These are phyloP conservation scores for Plantago coronopus DNA, from an alignment of 305 asterid species.

Conservation along the genomic window DNA sequence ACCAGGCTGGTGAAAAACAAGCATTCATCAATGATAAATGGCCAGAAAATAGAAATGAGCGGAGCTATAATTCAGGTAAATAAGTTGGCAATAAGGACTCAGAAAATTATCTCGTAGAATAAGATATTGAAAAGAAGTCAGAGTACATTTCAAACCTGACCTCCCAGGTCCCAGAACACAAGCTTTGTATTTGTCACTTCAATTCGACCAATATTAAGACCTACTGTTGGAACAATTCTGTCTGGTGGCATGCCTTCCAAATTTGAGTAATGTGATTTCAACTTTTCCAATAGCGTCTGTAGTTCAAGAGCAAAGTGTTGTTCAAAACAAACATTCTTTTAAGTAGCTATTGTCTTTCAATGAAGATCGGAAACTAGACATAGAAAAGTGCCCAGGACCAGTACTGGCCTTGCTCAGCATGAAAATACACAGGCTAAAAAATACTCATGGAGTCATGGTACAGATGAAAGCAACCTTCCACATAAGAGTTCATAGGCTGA, in stretches of 20 bases:
- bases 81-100: neutral
- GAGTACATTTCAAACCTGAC: slow-evolving; percentile 68
- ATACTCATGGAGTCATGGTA: too few relatives aligned
- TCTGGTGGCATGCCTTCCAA: slow-evolving; percentile 92
- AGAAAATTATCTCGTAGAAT: neutral
- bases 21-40: slow-evolving; percentile 11
- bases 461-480: too few relatives aligned
- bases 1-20: slow-evolving; percentile 48
- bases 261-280: slow-evolving; percentile 79
- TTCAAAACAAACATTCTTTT: slow-evolving; percentile 21
- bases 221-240: slow-evolving; percentile 94
- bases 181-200: slow-evolving; percentile 80
- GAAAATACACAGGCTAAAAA: too few relatives aligned
- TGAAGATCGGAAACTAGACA: too few relatives aligned
- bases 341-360: neutral
- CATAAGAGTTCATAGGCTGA: too few relatives aligned
- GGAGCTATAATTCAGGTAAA: neutral
- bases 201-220: slow-evolving; percentile 90
- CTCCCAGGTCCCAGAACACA: slow-evolving; percentile 99
- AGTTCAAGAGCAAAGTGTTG: slow-evolving; percentile 26
- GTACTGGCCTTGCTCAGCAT: too few relatives aligned
- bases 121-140: slow-evolving; percentile 16
- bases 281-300: slow-evolving; percentile 87
- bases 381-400: too few relatives aligned
- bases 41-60: neutral